These are phyloP conservation scores for Colletotrichum costaricense DNA, from an alignment of 2,329 filamentous ascomycete species.

Conservation along the genomic window DNA sequence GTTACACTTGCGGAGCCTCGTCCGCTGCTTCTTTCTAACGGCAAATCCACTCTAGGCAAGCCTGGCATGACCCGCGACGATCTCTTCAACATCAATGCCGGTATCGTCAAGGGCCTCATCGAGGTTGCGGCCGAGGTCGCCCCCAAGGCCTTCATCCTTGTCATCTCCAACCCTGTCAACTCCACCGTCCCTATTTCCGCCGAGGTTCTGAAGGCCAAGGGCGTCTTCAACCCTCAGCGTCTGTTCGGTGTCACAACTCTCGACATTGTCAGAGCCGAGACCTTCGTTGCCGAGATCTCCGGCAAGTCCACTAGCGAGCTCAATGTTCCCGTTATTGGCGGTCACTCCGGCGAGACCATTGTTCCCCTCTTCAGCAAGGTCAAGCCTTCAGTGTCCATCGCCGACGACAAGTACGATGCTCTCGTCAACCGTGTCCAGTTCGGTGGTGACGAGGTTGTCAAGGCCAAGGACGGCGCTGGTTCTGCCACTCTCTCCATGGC, in stretches of 20 bases:
- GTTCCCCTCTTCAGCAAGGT: conserved; percentile 97
- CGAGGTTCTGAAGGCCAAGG: conserved; percentile 93
- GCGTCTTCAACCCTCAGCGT: conserved; percentile 93
- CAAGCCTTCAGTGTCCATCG: conserved; percentile 82
- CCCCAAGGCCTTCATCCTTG: conserved; percentile 93
- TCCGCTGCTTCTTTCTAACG: background rate
- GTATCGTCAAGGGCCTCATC: conserved; percentile 94
- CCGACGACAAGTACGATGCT: conserved; percentile 88
- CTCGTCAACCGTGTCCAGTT: conserved; percentile 97
- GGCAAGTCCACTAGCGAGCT: conserved; percentile 85
- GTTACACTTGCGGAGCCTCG: conserved; percentile 47
- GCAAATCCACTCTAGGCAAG: conserved; percentile 74
- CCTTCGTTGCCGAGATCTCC: conserved; percentile 88
- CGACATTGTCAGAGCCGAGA: conserved; percentile 97
- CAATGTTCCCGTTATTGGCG: conserved; percentile 91
- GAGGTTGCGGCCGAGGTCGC: conserved; percentile 87
- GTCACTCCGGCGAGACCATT: conserved; percentile 98
- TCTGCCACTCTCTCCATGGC: conserved; percentile 96
- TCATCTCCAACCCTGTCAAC: conserved; percentile 99
- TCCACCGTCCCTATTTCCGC: conserved; percentile 97
- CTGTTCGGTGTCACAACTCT: conserved; percentile 99
- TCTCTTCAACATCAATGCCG: conserved; percentile 99
- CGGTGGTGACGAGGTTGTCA: conserved; percentile 95
- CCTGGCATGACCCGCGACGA: conserved; percentile 99
- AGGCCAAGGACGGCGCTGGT: conserved; percentile 92